Evolutionary conservation across 176 grass and related monocot genomes (phyloP), one percentile per base, ranked within the genome.

Genomic region (Oryza australiensis): DNA sequence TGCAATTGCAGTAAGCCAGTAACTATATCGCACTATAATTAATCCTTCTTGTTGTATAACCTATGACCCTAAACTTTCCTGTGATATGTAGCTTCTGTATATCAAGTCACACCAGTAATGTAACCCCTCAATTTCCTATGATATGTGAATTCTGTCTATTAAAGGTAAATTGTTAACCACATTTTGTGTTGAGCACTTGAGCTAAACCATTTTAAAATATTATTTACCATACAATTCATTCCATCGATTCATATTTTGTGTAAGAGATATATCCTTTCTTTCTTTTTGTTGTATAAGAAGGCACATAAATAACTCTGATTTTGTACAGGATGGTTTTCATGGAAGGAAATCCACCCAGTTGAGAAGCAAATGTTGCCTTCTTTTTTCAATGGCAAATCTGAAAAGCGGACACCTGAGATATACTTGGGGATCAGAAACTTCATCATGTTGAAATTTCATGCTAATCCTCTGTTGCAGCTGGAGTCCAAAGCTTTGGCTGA

Each of bases 261-360:
- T 60, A 72, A 67, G 13, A 24, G 23, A 75, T 24, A 26, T 59
- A 27, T 65, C 45, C 13, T 13, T 82, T 76, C 20, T 18, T 37
- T 37, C n/a, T n/a, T n/a, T n/a, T n/a, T n/a, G n/a, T 37, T 53
- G 62, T 76, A 83, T 49, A 79, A 68, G 53, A 65, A 62, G 29
- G 15, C 18, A 38, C 29, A 74, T 38, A 66, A 65, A 43, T 45
- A 73, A 82, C 75, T 77, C 82, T 8, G 88, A 83, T 92, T 73
- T 84, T 92, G 62, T 48, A 46, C 87, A 96, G 93, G 97, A 82
- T 99, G 97, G 97, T 99, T 99, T 88, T 94, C 97, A 30, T 99
- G 97, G 93, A 96, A 92, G 74, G 72, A 75, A 68, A 94, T 90
- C 64, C 89, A 96, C 82, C 78, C 81, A 62, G 80, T 99, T 71